Conservation (phyloP, 352 stramenopile species). For the Phytophthora parvispora region DNA sequence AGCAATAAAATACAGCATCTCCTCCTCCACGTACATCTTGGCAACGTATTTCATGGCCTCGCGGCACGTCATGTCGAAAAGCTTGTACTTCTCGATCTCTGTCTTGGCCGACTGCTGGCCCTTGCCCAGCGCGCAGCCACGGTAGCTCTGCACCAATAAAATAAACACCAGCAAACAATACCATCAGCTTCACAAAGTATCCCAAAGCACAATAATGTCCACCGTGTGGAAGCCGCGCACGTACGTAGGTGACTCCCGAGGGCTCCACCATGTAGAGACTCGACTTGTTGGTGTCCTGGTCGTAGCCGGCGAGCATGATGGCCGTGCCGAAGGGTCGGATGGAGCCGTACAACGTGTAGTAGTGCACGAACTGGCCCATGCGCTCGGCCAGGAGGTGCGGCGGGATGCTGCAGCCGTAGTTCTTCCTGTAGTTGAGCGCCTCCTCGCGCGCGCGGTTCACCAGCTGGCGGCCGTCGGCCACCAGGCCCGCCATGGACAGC, state of each 20-base stretch:
- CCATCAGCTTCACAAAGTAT: too few relatives aligned
- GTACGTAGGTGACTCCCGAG: constrained; percentile 92
- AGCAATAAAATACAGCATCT: neutral
- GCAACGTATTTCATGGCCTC: constrained; percentile 99
- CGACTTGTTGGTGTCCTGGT: constrained; percentile 93
- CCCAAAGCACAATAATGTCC: constrained; percentile 1
- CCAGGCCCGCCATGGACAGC: constrained; percentile 96
- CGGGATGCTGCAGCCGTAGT: constrained; percentile 96
- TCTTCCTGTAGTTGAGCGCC: constrained; percentile 96
- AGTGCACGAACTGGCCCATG: constrained; percentile 98
- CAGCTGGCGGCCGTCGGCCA: constrained; percentile 97
- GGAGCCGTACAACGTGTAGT: constrained; percentile 99
- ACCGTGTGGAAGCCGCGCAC: constrained; percentile 21
- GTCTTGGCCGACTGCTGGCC: constrained; percentile 98
- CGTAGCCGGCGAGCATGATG: constrained; percentile 97
- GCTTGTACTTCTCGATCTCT: constrained; percentile 99
- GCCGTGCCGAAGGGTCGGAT: constrained; percentile 97
- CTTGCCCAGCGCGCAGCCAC: constrained; percentile 97
- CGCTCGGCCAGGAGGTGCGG: constrained; percentile 95
- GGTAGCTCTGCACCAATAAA: constrained; percentile 91
- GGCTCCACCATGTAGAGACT: constrained; percentile 95
- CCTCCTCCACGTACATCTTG: constrained; percentile 92
- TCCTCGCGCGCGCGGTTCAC: constrained; percentile 97
- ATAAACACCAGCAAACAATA: neutral
- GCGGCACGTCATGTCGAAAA: constrained; percentile 94